These are phyloP conservation scores for Clathrus columnatus DNA, from an alignment of 768 basidiomycete species.

Conservation along the genomic window DNA sequence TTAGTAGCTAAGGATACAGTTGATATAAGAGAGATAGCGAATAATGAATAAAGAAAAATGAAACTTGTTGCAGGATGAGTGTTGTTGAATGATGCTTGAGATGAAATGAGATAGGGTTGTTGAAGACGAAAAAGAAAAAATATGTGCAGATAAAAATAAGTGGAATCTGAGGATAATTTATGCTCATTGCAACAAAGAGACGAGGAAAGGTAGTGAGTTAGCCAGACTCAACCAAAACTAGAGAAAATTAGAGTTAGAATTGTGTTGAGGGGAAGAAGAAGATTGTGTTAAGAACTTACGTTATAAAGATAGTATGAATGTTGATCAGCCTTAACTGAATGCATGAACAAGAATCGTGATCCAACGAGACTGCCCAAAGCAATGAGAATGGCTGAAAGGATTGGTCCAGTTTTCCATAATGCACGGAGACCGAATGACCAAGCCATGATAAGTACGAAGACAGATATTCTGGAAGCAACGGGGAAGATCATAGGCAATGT, in stretches of 20 bases:
- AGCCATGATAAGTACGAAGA: slow-evolving; percentile 15
- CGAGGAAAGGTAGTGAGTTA: neutral
- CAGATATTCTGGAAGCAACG: slow-evolving; percentile 15
- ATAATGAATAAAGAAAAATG: too few species aligned
- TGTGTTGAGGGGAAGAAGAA: slow-evolving; percentile 18
- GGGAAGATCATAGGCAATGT: slow-evolving; percentile 12
- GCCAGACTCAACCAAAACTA: slow-evolving; percentile 17
- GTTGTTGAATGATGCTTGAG: too few species aligned
- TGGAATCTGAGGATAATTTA: too few species aligned
- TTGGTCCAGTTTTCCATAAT: slow-evolving; percentile 16
- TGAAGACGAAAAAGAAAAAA: too few species aligned
- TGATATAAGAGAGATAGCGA: too few species aligned
- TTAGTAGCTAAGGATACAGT: too few species aligned
- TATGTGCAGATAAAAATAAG: too few species aligned
- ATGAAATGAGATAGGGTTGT: too few species aligned
- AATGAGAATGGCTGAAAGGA: slow-evolving; percentile 11
- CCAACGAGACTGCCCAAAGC: slow-evolving; percentile 16
- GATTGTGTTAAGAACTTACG: slow-evolving; percentile 18
- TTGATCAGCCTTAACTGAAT: slow-evolving; percentile 14
- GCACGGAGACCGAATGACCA: slow-evolving; percentile 17
- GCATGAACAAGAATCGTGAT: slow-evolving; percentile 15
- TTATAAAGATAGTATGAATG: slow-evolving; percentile 18
- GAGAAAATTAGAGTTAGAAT: slow-evolving; percentile 18
- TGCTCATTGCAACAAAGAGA: too few species aligned
- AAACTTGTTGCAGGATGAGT: too few species aligned